Base-by-base conservation (phyloP, 176 grass and related monocot species). In the Areca catechu region DNA sequence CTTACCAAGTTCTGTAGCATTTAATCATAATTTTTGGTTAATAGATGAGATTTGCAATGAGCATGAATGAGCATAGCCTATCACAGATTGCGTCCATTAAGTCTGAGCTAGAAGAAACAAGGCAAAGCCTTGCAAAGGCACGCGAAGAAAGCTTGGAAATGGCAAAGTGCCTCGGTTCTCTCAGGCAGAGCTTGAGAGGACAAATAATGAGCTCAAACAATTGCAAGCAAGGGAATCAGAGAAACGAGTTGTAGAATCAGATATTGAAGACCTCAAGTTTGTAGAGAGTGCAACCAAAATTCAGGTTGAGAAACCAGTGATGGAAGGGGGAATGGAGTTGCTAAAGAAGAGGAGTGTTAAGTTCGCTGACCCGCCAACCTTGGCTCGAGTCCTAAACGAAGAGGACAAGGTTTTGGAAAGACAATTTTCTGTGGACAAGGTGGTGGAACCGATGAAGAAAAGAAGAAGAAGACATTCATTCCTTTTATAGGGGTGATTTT, bases 281-380 rank as follows among this genome's bases (percentile, higher is more conserved):
- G 56, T 69, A 15, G 86, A 97, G 54, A 68, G 24, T 19, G 54
- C 64, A 7, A 48, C 66, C 15, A 52, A 58, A 19, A 53, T 65
- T 5, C 49, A 65, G 20, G 53, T 53, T 20, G 65, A 63, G 58
- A 18, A 21, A 25, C 51, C 7, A 0, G 43, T 9, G 14, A 62
- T 24, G 4, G 58, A 51, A 1, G 30, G 53, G 1, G 60, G 29
- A 0, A 56, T 37, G 10, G 93, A 97, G 63, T 66, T 85, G 6
- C 93, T 92, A 66, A 97, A 88, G 84, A 92, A 82, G 74, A 69
- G 93, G 61, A 85, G 86, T 57, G 93, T 97, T 50, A 91, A 80
- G 17, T 97, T 97, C 24, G 93, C 93, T 0, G 72, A 86, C 61
- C 87, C 83, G 7, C 83, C 92, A 4, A 23, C 77, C 7, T 54